Conservation (phyloP, 495 filamentous ascomycete species). For the Xylaria cubensis region DNA sequence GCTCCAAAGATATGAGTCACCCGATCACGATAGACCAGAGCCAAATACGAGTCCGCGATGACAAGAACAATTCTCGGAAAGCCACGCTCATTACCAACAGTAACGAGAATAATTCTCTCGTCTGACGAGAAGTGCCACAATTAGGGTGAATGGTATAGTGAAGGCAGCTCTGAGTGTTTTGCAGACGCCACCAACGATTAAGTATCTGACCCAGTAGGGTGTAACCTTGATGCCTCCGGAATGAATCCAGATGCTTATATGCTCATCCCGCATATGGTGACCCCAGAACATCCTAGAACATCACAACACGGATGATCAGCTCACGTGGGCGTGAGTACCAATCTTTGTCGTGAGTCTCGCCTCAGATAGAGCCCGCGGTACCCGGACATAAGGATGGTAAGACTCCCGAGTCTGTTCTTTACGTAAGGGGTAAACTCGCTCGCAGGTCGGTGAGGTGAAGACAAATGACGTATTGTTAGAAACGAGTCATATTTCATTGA, state of each 20-base stretch:
- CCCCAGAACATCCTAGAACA: background rate
- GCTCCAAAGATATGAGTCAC: background rate
- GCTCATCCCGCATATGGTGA: background rate
- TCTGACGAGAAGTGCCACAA: background rate
- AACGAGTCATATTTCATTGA: background rate
- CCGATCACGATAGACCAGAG: background rate
- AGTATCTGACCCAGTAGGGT: background rate
- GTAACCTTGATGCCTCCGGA: background rate
- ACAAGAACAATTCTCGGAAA: background rate
- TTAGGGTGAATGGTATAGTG: background rate
- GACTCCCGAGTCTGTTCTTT: background rate
- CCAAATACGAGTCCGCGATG: background rate
- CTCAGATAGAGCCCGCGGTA: background rate
- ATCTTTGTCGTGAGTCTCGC: background rate
- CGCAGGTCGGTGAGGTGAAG: background rate
- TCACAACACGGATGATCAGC: background rate
- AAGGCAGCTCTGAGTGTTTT: background rate
- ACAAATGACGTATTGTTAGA: background rate
- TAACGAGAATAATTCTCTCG: background rate
- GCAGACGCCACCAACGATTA: slow-evolving; percentile 7
- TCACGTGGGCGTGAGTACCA: background rate
- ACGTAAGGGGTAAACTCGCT: background rate
- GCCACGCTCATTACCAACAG: background rate
- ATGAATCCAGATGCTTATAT: slow-evolving; percentile 13
- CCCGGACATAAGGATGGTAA: background rate